Conservation (phyloP, 805 yeast genomes). For the Lipomyces japonicus region DNA sequence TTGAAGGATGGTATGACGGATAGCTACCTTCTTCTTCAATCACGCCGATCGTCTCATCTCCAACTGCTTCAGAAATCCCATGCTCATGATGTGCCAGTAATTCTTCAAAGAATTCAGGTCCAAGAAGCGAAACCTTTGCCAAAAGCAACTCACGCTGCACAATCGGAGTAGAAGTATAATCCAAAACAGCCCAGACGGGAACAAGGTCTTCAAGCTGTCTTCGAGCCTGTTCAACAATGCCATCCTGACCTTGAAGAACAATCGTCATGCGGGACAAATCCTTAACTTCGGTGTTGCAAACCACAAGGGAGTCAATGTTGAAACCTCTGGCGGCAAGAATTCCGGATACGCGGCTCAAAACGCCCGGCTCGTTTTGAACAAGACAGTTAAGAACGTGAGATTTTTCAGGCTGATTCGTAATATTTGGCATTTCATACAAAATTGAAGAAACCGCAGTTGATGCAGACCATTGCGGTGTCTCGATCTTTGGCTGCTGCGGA, state of each 20-base stretch:
- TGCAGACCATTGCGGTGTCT: slow-evolving; percentile 94
- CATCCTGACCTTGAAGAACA: slow-evolving; percentile 90
- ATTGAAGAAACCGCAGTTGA: slow-evolving; percentile 94
- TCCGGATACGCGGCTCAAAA: slow-evolving; percentile 85
- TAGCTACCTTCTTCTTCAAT: slow-evolving; percentile 8
- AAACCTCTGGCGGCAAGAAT: slow-evolving; percentile 97
- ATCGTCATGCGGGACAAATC: slow-evolving; percentile 97
- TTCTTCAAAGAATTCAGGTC: slow-evolving; percentile 98
- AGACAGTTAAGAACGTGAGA: slow-evolving; percentile 93
- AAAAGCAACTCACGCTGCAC: slow-evolving; percentile 86
- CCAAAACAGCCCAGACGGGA: slow-evolving; percentile 96
- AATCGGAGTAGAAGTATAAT: slow-evolving; percentile 84
- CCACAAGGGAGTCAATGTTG: slow-evolving; percentile 95
- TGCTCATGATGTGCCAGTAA: slow-evolving; percentile 76
- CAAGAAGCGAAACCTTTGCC: slow-evolving; percentile 87
- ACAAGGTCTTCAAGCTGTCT: slow-evolving; percentile 97
- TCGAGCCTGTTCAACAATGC: slow-evolving; percentile 95
- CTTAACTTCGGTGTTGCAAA: slow-evolving; percentile 92
- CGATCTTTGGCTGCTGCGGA: slow-evolving; percentile 90
- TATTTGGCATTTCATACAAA: slow-evolving; percentile 81
- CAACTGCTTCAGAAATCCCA: slow-evolving; percentile 35
- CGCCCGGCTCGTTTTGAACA: slow-evolving; percentile 99
- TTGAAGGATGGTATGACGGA: slow-evolving; percentile 69
- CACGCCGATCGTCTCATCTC: slow-evolving; percentile 35
- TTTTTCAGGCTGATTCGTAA: slow-evolving; percentile 55